These are phyloP conservation scores for Endocarpon pusillum DNA, from an alignment of 495 filamentous ascomycete genomes.

Conservation along the genomic window DNA sequence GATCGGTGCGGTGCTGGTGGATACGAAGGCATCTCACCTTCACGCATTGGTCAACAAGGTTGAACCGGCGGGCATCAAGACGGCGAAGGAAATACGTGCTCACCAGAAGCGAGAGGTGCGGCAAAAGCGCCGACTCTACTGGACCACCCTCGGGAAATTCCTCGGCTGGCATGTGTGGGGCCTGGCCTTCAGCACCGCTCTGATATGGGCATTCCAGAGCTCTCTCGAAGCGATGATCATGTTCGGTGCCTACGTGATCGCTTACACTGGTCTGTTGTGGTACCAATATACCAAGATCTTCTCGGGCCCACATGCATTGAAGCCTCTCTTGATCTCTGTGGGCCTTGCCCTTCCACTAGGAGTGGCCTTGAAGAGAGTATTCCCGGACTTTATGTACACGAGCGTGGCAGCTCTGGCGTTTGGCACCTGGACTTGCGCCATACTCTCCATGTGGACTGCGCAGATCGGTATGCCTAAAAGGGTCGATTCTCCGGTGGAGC, in stretches of 20 bases:
- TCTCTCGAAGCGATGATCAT: conserved; percentile 25
- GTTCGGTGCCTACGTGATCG: conserved; percentile 33
- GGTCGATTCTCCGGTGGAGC: conserved; percentile 21
- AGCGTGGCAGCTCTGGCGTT: conserved; percentile 31
- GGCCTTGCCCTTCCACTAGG: conserved; percentile 31
- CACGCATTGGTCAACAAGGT: conserved; percentile 29
- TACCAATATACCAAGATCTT: conserved; percentile 48
- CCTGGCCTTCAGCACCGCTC: conserved; percentile 28
- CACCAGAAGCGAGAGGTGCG: conserved; percentile 27
- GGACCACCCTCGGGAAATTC: conserved; percentile 33
- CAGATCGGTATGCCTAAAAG: conserved; percentile 29
- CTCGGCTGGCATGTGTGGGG: conserved; percentile 41
- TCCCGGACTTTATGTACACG: conserved; percentile 27
- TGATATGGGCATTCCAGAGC: conserved; percentile 37
- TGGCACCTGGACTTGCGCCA: conserved; percentile 36
- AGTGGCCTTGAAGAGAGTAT: conserved; percentile 20
- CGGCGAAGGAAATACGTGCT: conserved; percentile 23
- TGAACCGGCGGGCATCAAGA: conserved; percentile 14
- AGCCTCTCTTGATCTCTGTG: conserved; percentile 29
- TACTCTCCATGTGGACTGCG: conserved; percentile 28
- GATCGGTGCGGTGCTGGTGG: conserved; percentile 39
- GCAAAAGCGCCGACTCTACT: conserved; percentile 35
- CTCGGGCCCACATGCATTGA: conserved; percentile 33
- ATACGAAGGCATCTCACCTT: conserved; percentile 38
- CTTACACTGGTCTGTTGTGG: conserved; percentile 41